These are phyloP conservation scores for Akanthomyces uredinophilus DNA, from an alignment of 2,329 filamentous ascomycete genomes.

Conservation along the genomic window DNA sequence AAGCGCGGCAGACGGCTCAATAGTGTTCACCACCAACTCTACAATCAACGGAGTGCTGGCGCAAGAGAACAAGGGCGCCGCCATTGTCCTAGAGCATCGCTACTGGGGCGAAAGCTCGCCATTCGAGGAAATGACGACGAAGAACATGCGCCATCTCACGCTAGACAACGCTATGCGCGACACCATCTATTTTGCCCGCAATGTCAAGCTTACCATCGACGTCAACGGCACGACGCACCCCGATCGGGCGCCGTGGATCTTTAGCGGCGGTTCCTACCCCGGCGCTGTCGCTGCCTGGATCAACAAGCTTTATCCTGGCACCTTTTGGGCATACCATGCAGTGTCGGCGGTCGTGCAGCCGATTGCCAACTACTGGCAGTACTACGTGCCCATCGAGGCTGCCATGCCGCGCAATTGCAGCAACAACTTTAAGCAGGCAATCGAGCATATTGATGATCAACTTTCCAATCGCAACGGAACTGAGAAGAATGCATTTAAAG, in stretches of 20 bases:
- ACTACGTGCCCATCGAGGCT: constrained; percentile 41
- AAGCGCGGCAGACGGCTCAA: constrained; percentile 49
- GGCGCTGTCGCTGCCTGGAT: constrained; percentile 71
- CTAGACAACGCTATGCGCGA: constrained; percentile 76
- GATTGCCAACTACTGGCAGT: constrained; percentile 66
- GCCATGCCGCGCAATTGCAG: constrained; percentile 56
- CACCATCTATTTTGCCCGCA: constrained; percentile 67
- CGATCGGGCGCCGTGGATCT: constrained; percentile 62
- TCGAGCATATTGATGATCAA: constrained; percentile 31
- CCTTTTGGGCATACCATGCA: constrained; percentile 70
- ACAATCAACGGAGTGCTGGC: constrained; percentile 62
- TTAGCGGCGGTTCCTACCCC: constrained; percentile 74
- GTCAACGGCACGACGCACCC: constrained; percentile 59
- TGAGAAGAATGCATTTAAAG: constrained; percentile 21
- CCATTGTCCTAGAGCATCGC: constrained; percentile 74
- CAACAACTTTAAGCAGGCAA: constrained; percentile 49
- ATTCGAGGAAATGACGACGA: constrained; percentile 53
- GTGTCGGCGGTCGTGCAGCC: constrained; percentile 72
- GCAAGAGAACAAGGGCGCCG: constrained; percentile 64
- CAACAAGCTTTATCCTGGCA: constrained; percentile 65
- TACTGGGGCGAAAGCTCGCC: constrained; percentile 77
- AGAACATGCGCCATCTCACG: constrained; percentile 69
- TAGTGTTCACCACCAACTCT: constrained; percentile 66
- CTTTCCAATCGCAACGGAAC: neutral
- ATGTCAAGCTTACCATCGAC: constrained; percentile 63